Base-by-base conservation (phyloP, 2,329 filamentous ascomycete species). In the Chaetomium sp. region DNA sequence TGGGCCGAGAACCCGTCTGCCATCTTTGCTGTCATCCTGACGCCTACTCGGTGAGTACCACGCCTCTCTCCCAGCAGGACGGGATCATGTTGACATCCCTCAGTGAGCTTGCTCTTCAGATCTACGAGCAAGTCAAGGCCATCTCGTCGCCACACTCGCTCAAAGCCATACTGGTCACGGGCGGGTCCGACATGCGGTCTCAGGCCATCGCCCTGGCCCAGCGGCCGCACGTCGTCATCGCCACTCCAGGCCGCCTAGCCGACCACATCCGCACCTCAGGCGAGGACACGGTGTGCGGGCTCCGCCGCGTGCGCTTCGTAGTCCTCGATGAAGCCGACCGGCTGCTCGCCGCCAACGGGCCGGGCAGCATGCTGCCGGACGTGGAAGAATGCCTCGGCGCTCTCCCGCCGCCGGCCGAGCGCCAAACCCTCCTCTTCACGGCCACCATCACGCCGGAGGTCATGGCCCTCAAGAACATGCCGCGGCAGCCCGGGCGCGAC, bases 291-390 rank as follows among this genome's bases (percentile, higher is more conserved):
- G 86, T 96, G 65, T 88, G 87, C 65, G 93, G 93, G 0, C 81
- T 99, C 54, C 84, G 88, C 21, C 86, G 93, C 58, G 90, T 92
- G 29, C 87, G 87, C 64, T 93, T 91, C 75, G 91, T 98, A 2
- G 93, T 99, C 8, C 88, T 99, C 50, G 95, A 99, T 75, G 95
- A 99, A 81, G 95, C 95, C 4, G 95, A 99, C 79, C 87, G 95
- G 53, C 83, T 99, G 45, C 85, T 99, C 53, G 85, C 90, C 47
- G 85, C 88, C 38, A 86, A 87, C 57, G 87, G 85, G 0, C 83
- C 85, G 21, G 94, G 93, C 29, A 93, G 89, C 77, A 97, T 97
- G 93, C 83, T 97, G n/a, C 90, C 92, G 4, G 95, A 97, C 73
- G 87, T 99, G 1, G 92, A 96, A 75, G 91, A 92, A 67, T 97